These are phyloP conservation scores for Stereum hirsutum DNA, from an alignment of 1,284 basidiomycete species.

Conservation along the genomic window DNA sequence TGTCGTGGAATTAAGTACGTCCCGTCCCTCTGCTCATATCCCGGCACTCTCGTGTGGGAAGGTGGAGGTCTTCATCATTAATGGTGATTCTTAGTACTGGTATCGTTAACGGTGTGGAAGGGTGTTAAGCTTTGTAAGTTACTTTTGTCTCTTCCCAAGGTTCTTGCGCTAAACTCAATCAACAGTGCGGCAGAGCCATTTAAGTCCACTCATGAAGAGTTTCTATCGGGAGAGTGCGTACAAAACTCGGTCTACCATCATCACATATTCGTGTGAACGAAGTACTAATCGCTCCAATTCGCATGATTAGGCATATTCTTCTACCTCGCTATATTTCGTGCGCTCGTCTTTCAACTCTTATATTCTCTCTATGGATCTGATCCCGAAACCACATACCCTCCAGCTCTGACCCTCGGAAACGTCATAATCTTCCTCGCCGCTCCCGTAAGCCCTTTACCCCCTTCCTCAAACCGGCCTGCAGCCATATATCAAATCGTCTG, in stretches of 20 bases:
- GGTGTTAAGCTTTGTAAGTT: neutral
- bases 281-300: neutral
- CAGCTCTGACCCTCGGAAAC: neutral
- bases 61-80: neutral
- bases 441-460: neutral
- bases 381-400: too few species aligned
- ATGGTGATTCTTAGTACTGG: neutral
- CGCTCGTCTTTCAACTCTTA: too few species aligned
- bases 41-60: neutral
- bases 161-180: too few species aligned
- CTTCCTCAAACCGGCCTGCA: too few species aligned
- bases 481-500: neutral
- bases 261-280: neutral
- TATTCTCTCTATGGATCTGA: too few species aligned
- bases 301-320: constrained; percentile 1
- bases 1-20: neutral
- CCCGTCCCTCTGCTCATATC: too few species aligned
- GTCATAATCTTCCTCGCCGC: neutral
- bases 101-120: neutral
- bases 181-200: neutral
- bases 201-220: neutral
- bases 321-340: constrained; percentile 2
- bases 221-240: constrained; percentile 1
- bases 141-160: neutral
- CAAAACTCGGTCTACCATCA: too few species aligned